A percentile compares a stretch with the other conserved stretches of the same genome.
These are phyloP conservation scores for Neopestalotiopsis sp. DNA, from an alignment of 2,329 filamentous ascomycete species.

Conservation along the genomic window DNA sequence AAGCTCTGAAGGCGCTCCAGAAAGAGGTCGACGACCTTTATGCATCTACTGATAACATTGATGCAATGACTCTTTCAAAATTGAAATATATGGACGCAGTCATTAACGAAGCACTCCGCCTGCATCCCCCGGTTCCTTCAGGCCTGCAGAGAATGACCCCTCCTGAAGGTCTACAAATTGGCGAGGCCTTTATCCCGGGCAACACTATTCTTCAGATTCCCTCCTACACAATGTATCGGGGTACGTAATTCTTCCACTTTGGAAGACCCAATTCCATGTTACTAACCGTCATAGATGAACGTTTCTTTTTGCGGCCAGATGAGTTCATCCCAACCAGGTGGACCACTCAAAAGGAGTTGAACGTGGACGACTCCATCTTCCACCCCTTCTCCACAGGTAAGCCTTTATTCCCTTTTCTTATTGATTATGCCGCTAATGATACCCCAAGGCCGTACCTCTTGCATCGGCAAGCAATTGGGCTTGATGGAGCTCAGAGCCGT, in stretches of 20 bases:
- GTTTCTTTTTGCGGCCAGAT: slow-evolving; percentile 28
- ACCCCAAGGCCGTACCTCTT: slow-evolving; percentile 32
- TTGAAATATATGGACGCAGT: slow-evolving; percentile 23
- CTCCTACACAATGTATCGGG: slow-evolving; percentile 31
- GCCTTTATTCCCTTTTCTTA: background rate
- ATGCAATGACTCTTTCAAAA: slow-evolving; percentile 5
- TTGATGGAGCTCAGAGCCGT: slow-evolving; percentile 36
- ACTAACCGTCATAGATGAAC: slow-evolving; percentile 21
- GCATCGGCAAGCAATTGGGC: slow-evolving; percentile 42
- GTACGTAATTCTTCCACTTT: slow-evolving; percentile 20
- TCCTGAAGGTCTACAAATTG: slow-evolving; percentile 41
- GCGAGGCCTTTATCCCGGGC: slow-evolving; percentile 40
- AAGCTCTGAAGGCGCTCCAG: slow-evolving; percentile 26
- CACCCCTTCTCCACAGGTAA: slow-evolving; percentile 34
- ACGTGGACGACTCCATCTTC: slow-evolving; percentile 29
- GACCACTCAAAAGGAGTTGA: slow-evolving; percentile 26
- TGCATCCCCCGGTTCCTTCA: slow-evolving; percentile 24
- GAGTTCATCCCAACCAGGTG: slow-evolving; percentile 33
- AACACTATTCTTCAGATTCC: slow-evolving; percentile 40
- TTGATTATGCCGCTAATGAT: background rate
- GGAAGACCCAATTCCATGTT: slow-evolving; percentile 9
- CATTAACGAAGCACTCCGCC: slow-evolving; percentile 22
- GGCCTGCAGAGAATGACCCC: slow-evolving; percentile 44
- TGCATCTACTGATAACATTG: slow-evolving; percentile 26
- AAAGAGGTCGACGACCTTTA: slow-evolving; percentile 31